Base-by-base conservation (phyloP, 2,329 filamentous ascomycete genomes). In the Pestalotiopsis sp. region DNA sequence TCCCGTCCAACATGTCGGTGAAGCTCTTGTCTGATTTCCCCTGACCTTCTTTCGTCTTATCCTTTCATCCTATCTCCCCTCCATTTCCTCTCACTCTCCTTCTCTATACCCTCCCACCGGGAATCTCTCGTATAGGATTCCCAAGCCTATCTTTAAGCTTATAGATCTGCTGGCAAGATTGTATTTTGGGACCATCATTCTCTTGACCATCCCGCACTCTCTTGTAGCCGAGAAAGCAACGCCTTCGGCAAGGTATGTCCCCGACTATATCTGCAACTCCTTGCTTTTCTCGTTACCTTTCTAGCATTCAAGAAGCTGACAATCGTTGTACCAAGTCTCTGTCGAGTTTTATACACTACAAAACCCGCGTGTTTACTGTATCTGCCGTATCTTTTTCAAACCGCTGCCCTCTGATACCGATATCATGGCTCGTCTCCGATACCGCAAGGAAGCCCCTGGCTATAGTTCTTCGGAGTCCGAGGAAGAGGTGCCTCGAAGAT, bases 131-230 rank as follows among this genome's bases (percentile, higher is more conserved):
- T 35, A 35, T 9, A 30, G 24, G 40, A 22, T 65, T 48, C 48
- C 56, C 30, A 30, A 30, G 30, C 48, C 62, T 48, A 40, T 65
- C 62, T 26, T 65, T 56, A 17, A 65, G 48, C 48, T 56, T 59
- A 59, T 59, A 66, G 64, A 66, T 40, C 39, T 58, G 55, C 55
- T 35, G n/a, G 52, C 30, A 65, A 65, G 62, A 65, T 44, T 65
- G 24, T 55, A 26, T 38, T 17, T 55, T 56, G 24, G 24, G 20
- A 44, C 30, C 35, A 20, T 26, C 58, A 35, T 35, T 35, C 35
- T 48, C 24, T 63, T n/a, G 39, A 20, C 17, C 35, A 48, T 39
- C 39, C 44, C 22, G 35, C 24, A 24, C 38, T 38, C 40, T 57
- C 24, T 35, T 64, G 61, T 20, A 17, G 35, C 20, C 60, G 60